Conservation (phyloP, 2,329 filamentous ascomycete genomes). For the Talaromyces atroroseus region DNA sequence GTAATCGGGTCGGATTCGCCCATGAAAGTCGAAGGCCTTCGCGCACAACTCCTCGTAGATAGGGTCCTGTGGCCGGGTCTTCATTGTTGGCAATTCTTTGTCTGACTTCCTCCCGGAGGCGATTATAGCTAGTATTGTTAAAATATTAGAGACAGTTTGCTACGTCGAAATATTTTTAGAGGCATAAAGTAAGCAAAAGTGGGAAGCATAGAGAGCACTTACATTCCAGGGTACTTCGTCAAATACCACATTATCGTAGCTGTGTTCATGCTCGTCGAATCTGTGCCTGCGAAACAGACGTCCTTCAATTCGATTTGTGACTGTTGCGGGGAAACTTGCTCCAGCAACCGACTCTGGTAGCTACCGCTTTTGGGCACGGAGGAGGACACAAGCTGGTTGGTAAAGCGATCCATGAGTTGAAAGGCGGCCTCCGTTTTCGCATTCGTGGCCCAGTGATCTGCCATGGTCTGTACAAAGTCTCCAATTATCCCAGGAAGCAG, state of each 20-base stretch:
- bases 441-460: conserved; percentile 31
- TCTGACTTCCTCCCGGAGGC: conserved; percentile 31
- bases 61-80: conserved; percentile 30
- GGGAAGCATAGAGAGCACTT: neutral
- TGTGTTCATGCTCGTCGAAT: conserved; percentile 49
- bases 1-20: conserved; percentile 49
- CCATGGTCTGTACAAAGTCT: conserved; percentile 28
- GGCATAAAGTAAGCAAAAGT: neutral
- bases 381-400: conserved; percentile 33
- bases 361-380: conserved; percentile 32
- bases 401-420: conserved; percentile 41
- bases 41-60: conserved; percentile 46
- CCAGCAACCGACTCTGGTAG: conserved; percentile 47
- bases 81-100: conserved; percentile 20
- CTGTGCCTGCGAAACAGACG: conserved; percentile 51
- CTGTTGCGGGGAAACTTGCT: conserved; percentile 39
- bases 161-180: neutral
- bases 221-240: conserved; percentile 34
- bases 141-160: neutral
- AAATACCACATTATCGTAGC: conserved; percentile 45
- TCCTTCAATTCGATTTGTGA: conserved; percentile 50
- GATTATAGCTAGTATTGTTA: conserved; percentile 25
- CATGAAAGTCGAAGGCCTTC: conserved; percentile 48
- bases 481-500: conserved; percentile 37
- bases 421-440: conserved; percentile 30